phyloP scores from a whole-genome alignment of 179 eudicot genomes.

The Silene vulgaris region DNA sequence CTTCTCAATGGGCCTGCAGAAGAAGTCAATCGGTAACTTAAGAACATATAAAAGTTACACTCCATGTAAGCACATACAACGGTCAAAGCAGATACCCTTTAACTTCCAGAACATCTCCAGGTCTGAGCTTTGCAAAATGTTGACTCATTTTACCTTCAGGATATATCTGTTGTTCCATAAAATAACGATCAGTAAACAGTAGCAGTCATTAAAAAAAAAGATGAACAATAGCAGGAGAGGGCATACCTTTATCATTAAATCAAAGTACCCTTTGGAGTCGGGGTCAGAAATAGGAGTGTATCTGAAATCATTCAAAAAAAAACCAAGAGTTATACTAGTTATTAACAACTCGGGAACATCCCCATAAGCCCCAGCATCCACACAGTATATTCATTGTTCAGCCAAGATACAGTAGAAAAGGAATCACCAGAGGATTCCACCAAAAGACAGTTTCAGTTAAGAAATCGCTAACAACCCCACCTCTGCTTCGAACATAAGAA shows the following conservation, averaged over 20 bases:
- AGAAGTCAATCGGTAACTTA: conserved; percentile 14
- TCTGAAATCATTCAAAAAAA: conserved; percentile 36
- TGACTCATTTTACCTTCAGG: conserved; percentile 99
- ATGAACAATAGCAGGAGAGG: conserved; percentile 1
- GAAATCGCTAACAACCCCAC: background rate
- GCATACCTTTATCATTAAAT: conserved; percentile 77
- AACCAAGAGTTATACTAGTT: background rate
- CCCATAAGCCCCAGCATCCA: background rate
- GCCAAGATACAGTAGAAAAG: background rate
- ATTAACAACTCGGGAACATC: background rate
- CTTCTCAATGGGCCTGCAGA: conserved; percentile 88
- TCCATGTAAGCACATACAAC: background rate
- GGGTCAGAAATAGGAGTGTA: conserved; percentile 97
- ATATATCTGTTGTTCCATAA: conserved; percentile 47
- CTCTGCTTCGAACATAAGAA: too few species aligned
- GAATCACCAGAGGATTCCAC: background rate
- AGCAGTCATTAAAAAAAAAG: background rate
- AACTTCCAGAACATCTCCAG: conserved; percentile 89
- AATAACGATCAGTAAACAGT: conserved; percentile 6
- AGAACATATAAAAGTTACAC: background rate
- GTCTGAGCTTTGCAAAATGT: conserved; percentile 83
- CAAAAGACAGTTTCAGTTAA: background rate
- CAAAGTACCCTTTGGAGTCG: conserved; percentile 81
- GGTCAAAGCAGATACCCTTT: conserved; percentile 57
- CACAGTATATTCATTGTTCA: background rate